Conservation (phyloP, 202 grass and related monocot genomes). For the Saccharum hybrid region DNA sequence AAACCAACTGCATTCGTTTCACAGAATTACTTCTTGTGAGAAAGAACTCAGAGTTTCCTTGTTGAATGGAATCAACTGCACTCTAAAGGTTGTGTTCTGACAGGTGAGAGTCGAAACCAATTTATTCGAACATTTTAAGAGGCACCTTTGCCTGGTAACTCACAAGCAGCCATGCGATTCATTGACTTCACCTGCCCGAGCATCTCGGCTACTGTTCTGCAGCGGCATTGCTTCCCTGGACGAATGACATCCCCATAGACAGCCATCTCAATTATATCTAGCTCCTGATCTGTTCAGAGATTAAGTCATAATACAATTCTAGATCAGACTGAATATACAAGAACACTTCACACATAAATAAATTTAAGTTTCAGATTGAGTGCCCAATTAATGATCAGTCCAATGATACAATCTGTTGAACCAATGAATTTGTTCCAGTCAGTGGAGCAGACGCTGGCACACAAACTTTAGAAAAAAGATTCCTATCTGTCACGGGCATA, state of each 20-base stretch:
- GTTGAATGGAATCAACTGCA: background rate
- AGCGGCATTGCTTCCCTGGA: conserved; percentile 83
- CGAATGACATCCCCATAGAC: conserved; percentile 86
- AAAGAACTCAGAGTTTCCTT: background rate
- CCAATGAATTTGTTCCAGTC: background rate
- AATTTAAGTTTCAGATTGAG: background rate
- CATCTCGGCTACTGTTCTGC: conserved; percentile 88
- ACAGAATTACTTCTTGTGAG: background rate
- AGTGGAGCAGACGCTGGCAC: background rate
- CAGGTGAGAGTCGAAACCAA: background rate
- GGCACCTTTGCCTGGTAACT: conserved; percentile 59
- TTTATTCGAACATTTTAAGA: conserved; percentile 27
- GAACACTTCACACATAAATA: background rate
- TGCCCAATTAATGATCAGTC: background rate
- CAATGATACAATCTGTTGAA: background rate
- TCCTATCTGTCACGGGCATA: background rate
- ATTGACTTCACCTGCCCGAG: conserved; percentile 75
- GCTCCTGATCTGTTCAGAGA: conserved; percentile 68
- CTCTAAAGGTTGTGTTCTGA: background rate
- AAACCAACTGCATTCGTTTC: background rate
- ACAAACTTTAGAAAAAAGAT: conserved; percentile 7
- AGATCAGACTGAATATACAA: background rate
- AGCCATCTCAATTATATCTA: conserved; percentile 96
- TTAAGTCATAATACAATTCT: background rate
- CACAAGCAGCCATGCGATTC: conserved; percentile 72